phyloP scores from a whole-genome alignment of 2,329 filamentous ascomycete species.

The Apiospora saccharicola region DNA sequence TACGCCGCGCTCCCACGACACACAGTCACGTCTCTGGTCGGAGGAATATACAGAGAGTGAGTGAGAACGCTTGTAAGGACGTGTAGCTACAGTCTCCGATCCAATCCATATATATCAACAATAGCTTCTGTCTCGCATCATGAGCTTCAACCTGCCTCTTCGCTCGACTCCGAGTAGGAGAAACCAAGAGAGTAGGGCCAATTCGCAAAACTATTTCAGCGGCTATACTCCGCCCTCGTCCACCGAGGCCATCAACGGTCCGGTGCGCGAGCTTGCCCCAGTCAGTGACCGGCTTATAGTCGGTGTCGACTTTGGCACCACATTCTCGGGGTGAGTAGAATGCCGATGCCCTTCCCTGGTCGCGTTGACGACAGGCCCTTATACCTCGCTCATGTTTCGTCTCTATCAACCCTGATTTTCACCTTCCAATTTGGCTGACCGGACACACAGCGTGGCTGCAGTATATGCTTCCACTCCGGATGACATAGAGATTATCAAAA shows the following conservation, averaged over 20 bases:
- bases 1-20: neutral
- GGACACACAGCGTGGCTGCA: constrained; percentile 65
- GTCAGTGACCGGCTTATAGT: constrained; percentile 74
- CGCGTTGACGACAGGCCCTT: no score
- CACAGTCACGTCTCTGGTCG: neutral
- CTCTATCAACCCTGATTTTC: neutral
- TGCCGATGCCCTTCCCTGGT: neutral
- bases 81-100: neutral
- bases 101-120: neutral
- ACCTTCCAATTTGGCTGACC: constrained; percentile 23
- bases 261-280: constrained; percentile 62
- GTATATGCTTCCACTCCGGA: constrained; percentile 80
- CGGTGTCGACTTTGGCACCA: constrained; percentile 85
- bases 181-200: constrained; percentile 59
- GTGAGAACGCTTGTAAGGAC: neutral
- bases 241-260: constrained; percentile 69
- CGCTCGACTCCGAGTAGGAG: constrained; percentile 56
- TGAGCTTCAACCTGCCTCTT: constrained; percentile 61
- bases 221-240: constrained; percentile 62
- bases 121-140: constrained; percentile 36
- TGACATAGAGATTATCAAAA: constrained; percentile 84
- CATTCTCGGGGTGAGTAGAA: constrained; percentile 73
- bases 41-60: neutral
- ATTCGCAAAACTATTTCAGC: constrained; percentile 57
- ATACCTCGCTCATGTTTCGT: no score